These are phyloP conservation scores for Candida sphagnicola DNA, from an alignment of 805 yeast genomes.

Conservation along the genomic window DNA sequence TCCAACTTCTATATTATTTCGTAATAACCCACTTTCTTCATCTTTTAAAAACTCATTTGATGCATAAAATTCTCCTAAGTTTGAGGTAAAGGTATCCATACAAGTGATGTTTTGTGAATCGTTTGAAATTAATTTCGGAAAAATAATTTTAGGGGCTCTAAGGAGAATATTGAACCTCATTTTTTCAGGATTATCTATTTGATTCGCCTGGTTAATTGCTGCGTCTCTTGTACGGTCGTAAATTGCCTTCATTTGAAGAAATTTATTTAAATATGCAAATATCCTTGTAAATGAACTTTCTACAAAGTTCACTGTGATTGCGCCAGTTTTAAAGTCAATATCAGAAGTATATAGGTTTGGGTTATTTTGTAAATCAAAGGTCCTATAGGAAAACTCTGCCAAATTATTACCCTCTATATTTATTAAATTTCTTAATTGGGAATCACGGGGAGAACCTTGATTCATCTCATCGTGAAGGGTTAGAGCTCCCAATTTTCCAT, in stretches of 20 bases:
- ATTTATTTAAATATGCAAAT: slow-evolving; percentile 62
- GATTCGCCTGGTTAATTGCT: slow-evolving; percentile 77
- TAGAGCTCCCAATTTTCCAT: slow-evolving; percentile 72
- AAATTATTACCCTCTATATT: slow-evolving; percentile 78
- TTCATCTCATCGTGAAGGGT: slow-evolving; percentile 73
- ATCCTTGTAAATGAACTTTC: slow-evolving; percentile 76
- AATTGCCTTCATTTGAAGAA: slow-evolving; percentile 81
- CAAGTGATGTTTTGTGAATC: slow-evolving; percentile 21
- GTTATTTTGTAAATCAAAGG: slow-evolving; percentile 56
- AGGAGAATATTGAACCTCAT: slow-evolving; percentile 71
- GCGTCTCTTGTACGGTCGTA: slow-evolving; percentile 87
- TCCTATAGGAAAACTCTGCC: slow-evolving; percentile 81
- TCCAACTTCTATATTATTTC: slow-evolving; percentile 64
- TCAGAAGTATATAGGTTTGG: slow-evolving; percentile 49
- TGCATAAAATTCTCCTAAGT: slow-evolving; percentile 76
- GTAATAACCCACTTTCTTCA: slow-evolving; percentile 17
- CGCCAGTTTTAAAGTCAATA: slow-evolving; percentile 66
- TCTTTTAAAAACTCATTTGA: slow-evolving; percentile 50
- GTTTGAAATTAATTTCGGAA: slow-evolving; percentile 54
- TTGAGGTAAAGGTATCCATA: slow-evolving; percentile 10
- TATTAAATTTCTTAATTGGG: slow-evolving; percentile 60
- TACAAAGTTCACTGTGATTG: slow-evolving; percentile 71
- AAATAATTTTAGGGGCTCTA: slow-evolving; percentile 78
- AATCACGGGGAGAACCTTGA: slow-evolving; percentile 56
- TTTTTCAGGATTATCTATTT: slow-evolving; percentile 52